Conservation (phyloP, 1,139 yeast genomes). For the Taphrina pruni region DNA sequence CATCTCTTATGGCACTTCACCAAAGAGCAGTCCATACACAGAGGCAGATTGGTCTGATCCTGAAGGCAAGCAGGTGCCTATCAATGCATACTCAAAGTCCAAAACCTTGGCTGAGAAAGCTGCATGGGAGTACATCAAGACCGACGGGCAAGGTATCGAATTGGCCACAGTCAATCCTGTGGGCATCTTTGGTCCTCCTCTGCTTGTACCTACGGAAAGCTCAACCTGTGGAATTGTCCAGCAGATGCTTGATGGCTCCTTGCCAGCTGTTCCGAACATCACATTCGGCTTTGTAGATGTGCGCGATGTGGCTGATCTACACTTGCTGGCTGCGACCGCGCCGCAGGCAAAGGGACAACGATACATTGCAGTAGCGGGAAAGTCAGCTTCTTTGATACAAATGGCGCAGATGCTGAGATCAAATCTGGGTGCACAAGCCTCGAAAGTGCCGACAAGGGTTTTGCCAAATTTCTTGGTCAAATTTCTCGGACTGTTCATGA, state of each 20-base stretch:
- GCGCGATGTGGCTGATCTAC: constrained; percentile 7
- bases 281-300: constrained; percentile 12
- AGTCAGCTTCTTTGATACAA: not conserved
- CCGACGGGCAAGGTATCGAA: constrained; percentile 54
- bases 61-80: constrained; percentile 47
- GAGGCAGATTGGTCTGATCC: constrained; percentile 57
- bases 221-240: constrained; percentile 13
- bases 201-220: constrained; percentile 13
- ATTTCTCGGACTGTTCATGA: not conserved
- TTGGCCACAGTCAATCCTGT: constrained; percentile 59
- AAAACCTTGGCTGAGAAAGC: constrained; percentile 59
- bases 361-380: constrained; percentile 9
- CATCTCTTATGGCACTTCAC: constrained; percentile 47
- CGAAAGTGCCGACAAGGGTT: not conserved
- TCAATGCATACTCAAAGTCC: constrained; percentile 55
- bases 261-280: constrained; percentile 22
- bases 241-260: constrained; percentile 11
- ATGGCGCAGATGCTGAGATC: not conserved
- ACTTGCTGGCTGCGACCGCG: constrained; percentile 3
- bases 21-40: constrained; percentile 49
- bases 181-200: constrained; percentile 59
- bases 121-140: constrained; percentile 58
- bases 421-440: constrained; percentile 1
- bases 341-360: constrained; percentile 8
- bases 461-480: constrained; percentile 14